Evolutionary conservation across 345 rosid genomes (phyloP).

Genomic region (Eucalyptus caleyi): DNA sequence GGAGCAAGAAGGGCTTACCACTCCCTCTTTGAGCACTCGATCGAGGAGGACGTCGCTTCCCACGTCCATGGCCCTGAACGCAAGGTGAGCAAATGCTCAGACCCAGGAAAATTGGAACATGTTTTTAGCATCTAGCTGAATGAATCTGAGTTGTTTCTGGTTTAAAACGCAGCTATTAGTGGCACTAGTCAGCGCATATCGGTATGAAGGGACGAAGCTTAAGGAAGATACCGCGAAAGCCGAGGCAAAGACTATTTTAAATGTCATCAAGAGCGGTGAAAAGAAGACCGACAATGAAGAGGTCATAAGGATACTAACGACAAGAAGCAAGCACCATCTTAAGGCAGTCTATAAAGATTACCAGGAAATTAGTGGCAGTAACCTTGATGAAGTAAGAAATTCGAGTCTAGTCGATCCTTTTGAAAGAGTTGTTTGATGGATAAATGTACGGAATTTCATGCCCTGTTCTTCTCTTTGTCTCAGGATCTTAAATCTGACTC

Average conservation of each 20-base stretch:
- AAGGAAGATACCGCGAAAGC: conserved; percentile 49
- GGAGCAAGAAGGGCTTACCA: conserved; percentile 91
- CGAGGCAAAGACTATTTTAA: conserved; percentile 42
- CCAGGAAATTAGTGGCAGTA: conserved; percentile 29
- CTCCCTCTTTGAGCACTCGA: conserved; percentile 69
- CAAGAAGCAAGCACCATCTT: conserved; percentile 81
- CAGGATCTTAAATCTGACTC: conserved; percentile 40
- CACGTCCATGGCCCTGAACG: conserved; percentile 30
- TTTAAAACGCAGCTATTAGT: conserved; percentile 47
- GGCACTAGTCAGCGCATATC: conserved; percentile 82
- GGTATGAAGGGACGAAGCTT: conserved; percentile 67
- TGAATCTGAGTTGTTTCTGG: neutral
- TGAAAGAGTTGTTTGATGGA: neutral
- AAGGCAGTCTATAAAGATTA: conserved; percentile 32
- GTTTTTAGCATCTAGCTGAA: neutral
- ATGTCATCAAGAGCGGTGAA: conserved; percentile 21
- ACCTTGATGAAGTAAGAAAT: conserved; percentile 33
- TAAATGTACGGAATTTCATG: neutral
- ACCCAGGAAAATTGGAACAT: neutral
- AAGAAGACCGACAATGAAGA: conserved; percentile 50
- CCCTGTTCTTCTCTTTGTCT: neutral
- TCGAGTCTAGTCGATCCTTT: too few relatives aligned
- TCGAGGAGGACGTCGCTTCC: conserved; percentile 74
- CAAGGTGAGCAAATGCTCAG: conserved; percentile 20
- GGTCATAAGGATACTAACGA: conserved; percentile 50